Evolutionary conservation across 2,329 filamentous ascomycete genomes (phyloP).

Genomic region (Leptographium galeiforme): DNA sequence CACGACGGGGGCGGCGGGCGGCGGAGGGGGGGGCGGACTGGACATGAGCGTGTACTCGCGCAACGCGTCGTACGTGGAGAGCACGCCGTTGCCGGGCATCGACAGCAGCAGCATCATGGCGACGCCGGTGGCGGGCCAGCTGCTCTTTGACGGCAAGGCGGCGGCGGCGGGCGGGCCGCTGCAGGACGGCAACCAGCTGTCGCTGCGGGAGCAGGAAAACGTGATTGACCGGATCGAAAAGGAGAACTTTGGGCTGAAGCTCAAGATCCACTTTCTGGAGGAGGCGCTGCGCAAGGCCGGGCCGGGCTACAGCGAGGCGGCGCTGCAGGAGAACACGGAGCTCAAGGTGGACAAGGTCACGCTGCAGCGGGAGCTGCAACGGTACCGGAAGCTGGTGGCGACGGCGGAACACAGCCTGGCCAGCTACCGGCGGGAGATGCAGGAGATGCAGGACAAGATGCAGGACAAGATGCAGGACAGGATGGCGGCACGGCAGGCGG

Average conservation of each 20-base stretch:
- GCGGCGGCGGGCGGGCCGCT: conserved; percentile 53
- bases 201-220: conserved; percentile 85
- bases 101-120: conserved; percentile 70
- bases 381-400: conserved; percentile 72
- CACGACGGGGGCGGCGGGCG: conserved; percentile 51
- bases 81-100: conserved; percentile 62
- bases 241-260: conserved; percentile 92
- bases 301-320: conserved; percentile 77
- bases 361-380: conserved; percentile 74
- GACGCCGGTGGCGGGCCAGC: conserved; percentile 56
- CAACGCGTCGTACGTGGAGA: conserved; percentile 50
- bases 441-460: conserved; percentile 71
- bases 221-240: conserved; percentile 95
- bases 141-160: conserved; percentile 27
- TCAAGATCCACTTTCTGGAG: conserved; percentile 95
- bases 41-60: conserved; percentile 62
- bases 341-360: conserved; percentile 87
- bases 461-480: conserved; percentile 72
- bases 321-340: conserved; percentile 88
- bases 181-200: conserved; percentile 80
- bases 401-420: conserved; percentile 80
- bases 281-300: conserved; percentile 78
- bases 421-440: conserved; percentile 65
- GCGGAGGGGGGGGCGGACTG: conserved; percentile 31
- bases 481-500: conserved; percentile 62